Conservation (phyloP, 2,329 filamentous ascomycete genomes). For the Biscogniauxia marginata region DNA sequence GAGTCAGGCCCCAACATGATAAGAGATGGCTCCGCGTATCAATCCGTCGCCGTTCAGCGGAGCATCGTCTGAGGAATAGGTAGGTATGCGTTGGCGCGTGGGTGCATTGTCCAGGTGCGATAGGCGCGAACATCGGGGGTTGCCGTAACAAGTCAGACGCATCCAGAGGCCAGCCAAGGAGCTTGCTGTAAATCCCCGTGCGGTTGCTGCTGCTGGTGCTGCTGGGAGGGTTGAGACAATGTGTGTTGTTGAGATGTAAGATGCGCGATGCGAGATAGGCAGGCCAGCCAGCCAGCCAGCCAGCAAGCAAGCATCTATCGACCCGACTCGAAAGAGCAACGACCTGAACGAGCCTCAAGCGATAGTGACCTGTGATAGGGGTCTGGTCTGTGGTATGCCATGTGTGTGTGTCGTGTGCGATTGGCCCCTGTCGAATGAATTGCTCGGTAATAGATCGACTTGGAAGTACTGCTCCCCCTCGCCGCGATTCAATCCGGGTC, state of each 20-base stretch:
- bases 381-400: background rate
- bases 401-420: background rate
- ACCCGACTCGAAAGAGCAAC: background rate
- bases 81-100: background rate
- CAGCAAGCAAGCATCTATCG: background rate
- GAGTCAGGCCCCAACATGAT: constrained; percentile 32
- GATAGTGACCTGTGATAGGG: background rate
- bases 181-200: background rate
- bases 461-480: constrained; percentile 18
- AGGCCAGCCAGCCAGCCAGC: no score
- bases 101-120: background rate
- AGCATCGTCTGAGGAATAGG: background rate
- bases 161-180: background rate
- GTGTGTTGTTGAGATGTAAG: background rate
- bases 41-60: background rate
- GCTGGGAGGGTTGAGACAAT: background rate
- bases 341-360: background rate
- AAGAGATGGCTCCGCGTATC: background rate
- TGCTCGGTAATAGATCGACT: constrained; percentile 19
- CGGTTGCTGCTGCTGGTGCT: background rate
- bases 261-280: background rate
- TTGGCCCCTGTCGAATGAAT: background rate
- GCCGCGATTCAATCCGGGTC: constrained; percentile 18
- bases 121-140: background rate
- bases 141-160: background rate